phyloP scores from a whole-genome alignment of 352 stramenopile species.

The Phytophthora foliorum region DNA sequence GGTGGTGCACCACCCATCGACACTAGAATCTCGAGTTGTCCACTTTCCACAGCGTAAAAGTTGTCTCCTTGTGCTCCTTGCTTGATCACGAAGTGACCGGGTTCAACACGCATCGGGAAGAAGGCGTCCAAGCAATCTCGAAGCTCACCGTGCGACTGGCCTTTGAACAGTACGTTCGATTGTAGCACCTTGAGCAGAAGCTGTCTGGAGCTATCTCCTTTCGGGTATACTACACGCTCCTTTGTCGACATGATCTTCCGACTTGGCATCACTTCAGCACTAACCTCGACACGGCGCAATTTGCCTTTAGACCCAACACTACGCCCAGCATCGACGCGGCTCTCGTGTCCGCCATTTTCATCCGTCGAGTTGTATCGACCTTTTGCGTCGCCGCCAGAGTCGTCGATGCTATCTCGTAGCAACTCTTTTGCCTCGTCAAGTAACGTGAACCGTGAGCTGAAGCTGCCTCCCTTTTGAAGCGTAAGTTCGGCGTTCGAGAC shows the following conservation, averaged over 20 bases:
- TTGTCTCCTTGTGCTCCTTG: slow-evolving; percentile 83
- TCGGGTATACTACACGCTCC: slow-evolving; percentile 70
- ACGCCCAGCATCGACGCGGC: not conserved
- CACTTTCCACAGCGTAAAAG: slow-evolving; percentile 77
- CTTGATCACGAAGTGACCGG: slow-evolving; percentile 63
- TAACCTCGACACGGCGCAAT: slow-evolving; percentile 75
- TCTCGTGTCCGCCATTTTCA: slow-evolving; percentile 10
- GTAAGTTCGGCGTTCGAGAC: slow-evolving; percentile 18
- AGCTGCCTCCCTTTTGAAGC: slow-evolving; percentile 21
- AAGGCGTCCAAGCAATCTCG: slow-evolving; percentile 82
- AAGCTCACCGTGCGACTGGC: slow-evolving; percentile 62
- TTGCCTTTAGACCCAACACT: slow-evolving; percentile 25
- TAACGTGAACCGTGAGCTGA: slow-evolving; percentile 27
- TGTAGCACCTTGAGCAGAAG: slow-evolving; percentile 72
- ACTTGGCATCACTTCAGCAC: slow-evolving; percentile 81
- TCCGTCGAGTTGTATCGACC: slow-evolving; percentile 9
- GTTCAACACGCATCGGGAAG: slow-evolving; percentile 58
- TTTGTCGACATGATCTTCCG: slow-evolving; percentile 66
- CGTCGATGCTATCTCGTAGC: slow-evolving; percentile 8
- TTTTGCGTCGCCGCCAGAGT: slow-evolving; percentile 16
- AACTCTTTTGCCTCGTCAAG: slow-evolving; percentile 27
- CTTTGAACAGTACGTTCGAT: slow-evolving; percentile 82
- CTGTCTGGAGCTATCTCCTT: slow-evolving; percentile 63
- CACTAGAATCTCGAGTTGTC: slow-evolving; percentile 80
- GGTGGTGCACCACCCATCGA: slow-evolving; percentile 54